Percentiles rank a stretch among this genome's conserved stretches.
phyloP scores from a whole-genome alignment of 1,284 basidiomycete genomes.

The Cutaneotrichosporon spelunceum region DNA sequence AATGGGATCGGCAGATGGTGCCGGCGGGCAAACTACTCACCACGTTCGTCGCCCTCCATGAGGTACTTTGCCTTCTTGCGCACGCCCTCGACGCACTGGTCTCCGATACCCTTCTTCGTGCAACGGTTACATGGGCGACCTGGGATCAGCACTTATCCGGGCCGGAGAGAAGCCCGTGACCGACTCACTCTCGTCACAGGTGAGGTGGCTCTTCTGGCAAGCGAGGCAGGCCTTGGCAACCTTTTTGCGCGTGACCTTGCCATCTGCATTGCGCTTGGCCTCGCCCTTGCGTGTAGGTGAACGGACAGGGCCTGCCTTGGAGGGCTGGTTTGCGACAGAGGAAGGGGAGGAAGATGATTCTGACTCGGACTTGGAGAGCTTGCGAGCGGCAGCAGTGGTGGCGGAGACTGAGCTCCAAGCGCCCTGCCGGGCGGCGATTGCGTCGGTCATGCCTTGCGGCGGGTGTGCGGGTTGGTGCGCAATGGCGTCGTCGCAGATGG shows the following conservation, averaged over 20 bases:
- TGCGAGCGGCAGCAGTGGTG: background rate
- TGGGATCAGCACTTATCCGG: slow-evolving; percentile 44
- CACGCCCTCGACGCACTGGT: slow-evolving; percentile 86
- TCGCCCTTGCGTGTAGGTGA: slow-evolving; percentile 7
- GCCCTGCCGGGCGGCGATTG: background rate
- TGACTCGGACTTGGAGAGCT: slow-evolving; percentile 3
- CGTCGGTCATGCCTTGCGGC: slow-evolving; percentile 2
- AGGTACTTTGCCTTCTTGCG: slow-evolving; percentile 98
- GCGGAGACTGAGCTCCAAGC: background rate
- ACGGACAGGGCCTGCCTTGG: background rate
- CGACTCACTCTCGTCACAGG: slow-evolving; percentile 85
- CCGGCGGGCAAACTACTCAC: slow-evolving; percentile 54
- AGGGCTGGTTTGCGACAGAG: background rate
- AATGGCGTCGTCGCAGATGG: background rate
- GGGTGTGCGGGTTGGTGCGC: background rate
- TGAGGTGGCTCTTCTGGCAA: slow-evolving; percentile 91
- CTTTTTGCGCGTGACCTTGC: slow-evolving; percentile 60
- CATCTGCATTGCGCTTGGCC: slow-evolving; percentile 21
- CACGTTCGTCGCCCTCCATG: slow-evolving; percentile 83
- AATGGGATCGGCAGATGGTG: background rate
- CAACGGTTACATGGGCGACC: slow-evolving; percentile 93
- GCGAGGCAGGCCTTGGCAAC: slow-evolving; percentile 72
- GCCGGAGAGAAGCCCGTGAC: slow-evolving; percentile 9
- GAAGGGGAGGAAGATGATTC: slow-evolving; percentile 6
- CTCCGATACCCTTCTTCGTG: slow-evolving; percentile 84